Evolutionary conservation across 805 yeast species (phyloP), one percentile per base, ranked within the genome.

Genomic region (Yamadazyma tumulicola): DNA sequence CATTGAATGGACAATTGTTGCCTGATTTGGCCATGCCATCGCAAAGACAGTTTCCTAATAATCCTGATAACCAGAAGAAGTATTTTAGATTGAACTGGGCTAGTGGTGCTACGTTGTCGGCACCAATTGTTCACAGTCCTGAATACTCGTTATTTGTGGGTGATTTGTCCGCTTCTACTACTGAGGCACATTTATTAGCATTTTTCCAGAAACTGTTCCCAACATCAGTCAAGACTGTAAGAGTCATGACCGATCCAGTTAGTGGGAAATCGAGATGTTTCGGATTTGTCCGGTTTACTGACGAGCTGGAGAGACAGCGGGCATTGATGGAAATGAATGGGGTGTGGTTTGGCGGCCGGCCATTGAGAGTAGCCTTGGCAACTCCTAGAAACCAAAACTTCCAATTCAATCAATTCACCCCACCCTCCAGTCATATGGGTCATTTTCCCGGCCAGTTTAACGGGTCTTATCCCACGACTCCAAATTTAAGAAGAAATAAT

Each of bases 181-280:
- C 91, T 0, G 93, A 84, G 54, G 89, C 89, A 5, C 89, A 83
- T 54, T 58, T 84, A 38, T 59, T 84, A 31, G 78, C 85, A 16
- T 64, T 84, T 33, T 84, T 84, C 55, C 91, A 83, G 54, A 72
- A 75, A 27, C 70, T 71, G 38, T 84, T 74, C 59, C 69, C 72
- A 6, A 64, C 64, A 33, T 74, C 85, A 6, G 81, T 84, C 25
- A 82, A 81, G 47, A 83, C 93, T 2, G 93, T 84, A 5, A 64
- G 93, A 40, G 91, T 84, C 8, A 84, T 84, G 91, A 83, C 93
- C 0, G 91, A 84, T 52, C 93, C 93, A 2, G 73, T 84, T 5
- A 73, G 83, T 10, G 89, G 89, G 0, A 74, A 81, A 19, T 79
- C 87, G 2, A 66, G 91, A 45, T 81, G 93, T 49, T 83, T 83